Base-by-base conservation (phyloP, 768 basidiomycete genomes). In the Panus rudis region DNA sequence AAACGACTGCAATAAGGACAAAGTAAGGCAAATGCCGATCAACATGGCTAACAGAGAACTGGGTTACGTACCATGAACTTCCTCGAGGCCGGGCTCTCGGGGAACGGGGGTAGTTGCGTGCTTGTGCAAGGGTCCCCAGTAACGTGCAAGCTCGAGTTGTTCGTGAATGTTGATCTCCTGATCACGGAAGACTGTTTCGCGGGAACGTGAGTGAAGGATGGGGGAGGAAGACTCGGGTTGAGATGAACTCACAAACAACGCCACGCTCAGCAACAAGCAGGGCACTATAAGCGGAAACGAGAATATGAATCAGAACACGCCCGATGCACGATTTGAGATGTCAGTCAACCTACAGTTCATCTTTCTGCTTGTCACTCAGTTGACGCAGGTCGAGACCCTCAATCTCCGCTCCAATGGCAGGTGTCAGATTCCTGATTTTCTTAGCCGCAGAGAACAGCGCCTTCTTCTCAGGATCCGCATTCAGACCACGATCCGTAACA, bases 71-170 rank as follows among this genome's bases (percentile, higher is more conserved):
- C 84, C 70, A 52, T 88, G 85, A 4, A 85, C 83, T 64, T 85
- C 81, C 53, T 86, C 80, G 3, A 87, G 68, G 13, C 86, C 87
- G 14, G 71, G 77, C 54, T 76, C 74, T 46, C 64, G 66, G 2
- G 89, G 84, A 37, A 90, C 70, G 1, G 82, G 82, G 8, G 85
- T 88, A 3, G 84, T 88, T 3, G 88, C 82, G 55, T 92, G 87
- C 57, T 81, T 85, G 61, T 92, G 87, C 35, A 88, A 71, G 37
- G 75, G 83, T 4, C 86, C 86, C 42, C 73, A 86, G 54, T 89
- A 65, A 13, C 77, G 76, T 6, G 73, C 82, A 45, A 90, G 65
- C n/a, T 81, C 77, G 8, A 87, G 71, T 53, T 89, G 82, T 47
- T 81, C 70, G 37, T 80, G 67, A 35, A 87, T 74, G 49, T 70